Base-by-base conservation (phyloP, 345 rosid genomes). In the Eucalyptus dawsonii region DNA sequence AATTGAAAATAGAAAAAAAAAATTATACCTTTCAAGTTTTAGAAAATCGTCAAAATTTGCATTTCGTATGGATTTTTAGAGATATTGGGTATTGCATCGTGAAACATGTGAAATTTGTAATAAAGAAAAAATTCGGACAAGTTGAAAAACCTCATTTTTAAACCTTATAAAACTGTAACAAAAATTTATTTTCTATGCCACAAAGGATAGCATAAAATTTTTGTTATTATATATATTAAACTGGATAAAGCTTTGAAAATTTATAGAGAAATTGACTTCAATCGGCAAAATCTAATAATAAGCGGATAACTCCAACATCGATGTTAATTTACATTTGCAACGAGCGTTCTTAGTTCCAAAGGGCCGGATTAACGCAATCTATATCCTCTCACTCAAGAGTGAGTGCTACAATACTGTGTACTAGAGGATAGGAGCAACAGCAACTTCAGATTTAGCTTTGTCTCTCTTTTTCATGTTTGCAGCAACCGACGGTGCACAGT, bases 321-420 rank as follows among this genome's bases (percentile, higher is more conserved):
- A n/a, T n/a, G 0, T n/a, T 8, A 65, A 65, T 8, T 14, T 0
- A n/a, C 27, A 72, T 1, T 9, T 72, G 14, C 83, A 37, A 34
- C 11, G 45, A 19, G 14, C 45, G 14, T 37, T 37, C 80, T 69
- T 17, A 69, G 80, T 31, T 69, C 80, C 24, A 7, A 69, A 9
- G 42, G 81, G 4, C 81, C 45, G 21, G 45, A 16, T 72, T 19
- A 21, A 21, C 81, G 25, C 45, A 19, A 37, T 16, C 45, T 5
- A 2, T 5, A 72, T 72, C 25, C 81, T 72, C 81, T 34, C 45
- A 16, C 80, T 31, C 42, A 13, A 13, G 40, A 15, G 22, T 15
- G 80, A 67, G 11, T n/a, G 37, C 21, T 2, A 7, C 40, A 34
- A 34, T 34, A 19, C 44, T 1, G 45, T 37, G 14, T 40, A 6